Evolutionary conservation across 306 rosid genomes (phyloP).

Genomic region (Begonia masoniana): DNA sequence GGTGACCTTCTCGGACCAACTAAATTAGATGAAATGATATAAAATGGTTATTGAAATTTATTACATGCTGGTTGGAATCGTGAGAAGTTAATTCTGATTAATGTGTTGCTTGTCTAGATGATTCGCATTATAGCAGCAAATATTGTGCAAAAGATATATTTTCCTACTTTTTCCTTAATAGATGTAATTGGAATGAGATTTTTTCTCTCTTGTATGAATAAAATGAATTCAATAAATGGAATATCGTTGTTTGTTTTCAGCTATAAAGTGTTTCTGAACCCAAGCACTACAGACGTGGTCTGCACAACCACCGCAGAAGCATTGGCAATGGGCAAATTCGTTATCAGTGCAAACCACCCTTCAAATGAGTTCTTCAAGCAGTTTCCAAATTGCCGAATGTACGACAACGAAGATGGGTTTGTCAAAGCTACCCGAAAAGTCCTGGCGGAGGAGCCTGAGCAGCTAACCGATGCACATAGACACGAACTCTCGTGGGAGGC

Average conservation of each 20-base stretch:
- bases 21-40: no score
- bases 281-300: slow-evolving; percentile 93
- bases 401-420: slow-evolving; percentile 34
- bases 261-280: slow-evolving; percentile 83
- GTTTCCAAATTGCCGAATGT: slow-evolving; percentile 74
- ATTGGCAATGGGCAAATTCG: slow-evolving; percentile 86
- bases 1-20: no score
- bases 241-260: slow-evolving; percentile 19
- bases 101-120: no score
- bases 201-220: no score
- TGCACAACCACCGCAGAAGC: slow-evolving; percentile 99
- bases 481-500: slow-evolving; percentile 79
- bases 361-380: slow-evolving; percentile 96
- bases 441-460: slow-evolving; percentile 49
- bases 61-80: no score
- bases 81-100: no score
- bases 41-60: no score
- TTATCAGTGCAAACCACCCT: slow-evolving; percentile 72
- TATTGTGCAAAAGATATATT: no score
- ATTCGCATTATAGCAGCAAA: no score
- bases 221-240: no score
- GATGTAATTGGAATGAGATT: no score
- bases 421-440: slow-evolving; percentile 45
- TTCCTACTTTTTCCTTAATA: no score
- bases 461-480: slow-evolving; percentile 47